Evolutionary conservation across 805 yeast genomes (phyloP), one percentile per base, ranked within the genome.

Genomic region (Trichomonascus vanleenenianus): DNA sequence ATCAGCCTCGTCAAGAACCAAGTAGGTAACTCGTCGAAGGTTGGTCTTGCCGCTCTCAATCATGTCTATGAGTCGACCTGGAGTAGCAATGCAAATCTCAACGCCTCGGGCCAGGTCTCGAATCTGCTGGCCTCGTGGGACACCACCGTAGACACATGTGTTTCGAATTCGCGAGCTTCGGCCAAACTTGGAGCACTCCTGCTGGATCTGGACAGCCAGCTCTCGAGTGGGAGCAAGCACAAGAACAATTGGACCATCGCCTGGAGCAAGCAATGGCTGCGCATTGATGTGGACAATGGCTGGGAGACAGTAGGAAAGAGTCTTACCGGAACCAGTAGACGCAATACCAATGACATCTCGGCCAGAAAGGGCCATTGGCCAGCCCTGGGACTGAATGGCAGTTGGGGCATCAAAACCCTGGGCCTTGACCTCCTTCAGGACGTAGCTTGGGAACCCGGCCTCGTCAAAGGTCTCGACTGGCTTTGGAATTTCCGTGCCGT

Each of bases 351-450:
- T 85, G 91, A 93, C 84, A 67, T 93, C 97, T 73, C 97, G 86
- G 74, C 98, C 98, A 59, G 91, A 81, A 49, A 89, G 75, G 62
- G 98, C 98, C 98, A 93, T 93, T 53, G 98, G 98, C 98, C 98
- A 93, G 74, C 98, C 98, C 74, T 93, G 98, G 70, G 96, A 87
- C 74, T 93, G 98, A 62, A 93, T 93, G 55, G 87, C 88, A 47
- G 98, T 93, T 59, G 98, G 98, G 54, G 73, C 78, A 46, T 82
- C 93, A 73, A 93, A 93, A 50, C 97, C 97, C 70, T 85, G 88
- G 49, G 81, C 81, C 69, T 84, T 78, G 58, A 93, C 89, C 74
- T 91, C 96, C 49, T 69, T 73, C 62, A 93, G 75, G 39, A 91
- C 97, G 65, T 91, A 89, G 58, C 80, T 85, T 55, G 98, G 98